Evolutionary conservation across 352 stramenopile genomes (phyloP), one percentile per base, ranked within the genome.

Genomic region (Globisporangium cylindrosporum): DNA sequence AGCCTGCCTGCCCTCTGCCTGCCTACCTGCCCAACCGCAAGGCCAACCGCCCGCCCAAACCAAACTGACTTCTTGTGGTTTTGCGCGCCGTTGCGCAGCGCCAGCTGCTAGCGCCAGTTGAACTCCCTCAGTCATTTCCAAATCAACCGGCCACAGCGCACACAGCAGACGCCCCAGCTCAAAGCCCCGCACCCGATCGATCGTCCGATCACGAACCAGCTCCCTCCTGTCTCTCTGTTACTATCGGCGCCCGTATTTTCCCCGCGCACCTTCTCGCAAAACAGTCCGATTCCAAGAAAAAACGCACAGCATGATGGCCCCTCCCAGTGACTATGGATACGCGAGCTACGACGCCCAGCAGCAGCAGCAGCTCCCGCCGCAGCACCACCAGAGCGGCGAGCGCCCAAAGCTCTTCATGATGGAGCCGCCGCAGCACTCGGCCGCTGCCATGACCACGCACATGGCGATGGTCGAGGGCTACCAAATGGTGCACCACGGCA

Each of bases 351-450:
- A 64, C n/a, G 20, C 43, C 24, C 64, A 63, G 41, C n/a, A 14
- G 58, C 36, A 54, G 58, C 58, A 61, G 41, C 53, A 60, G 22
- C 53, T 60, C n/a, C 64, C 59, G 20, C 64, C 75, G 56, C 57
- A 60, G 66, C 76, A 79, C 60, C 62, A 78, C 54, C 79, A 86
- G 27, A 88, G 78, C 54, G 72, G 77, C 24, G 79, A 87, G 63
- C 81, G 81, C 3, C 78, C 81, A 61, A 85, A 88, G 73, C 57
- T 88, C 34, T 88, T 80, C 71, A 75, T 80, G 67, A 70, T 84
- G 55, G 75, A 81, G 18, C 64, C 64, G 32, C 55, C 48, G n/a
- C 64, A 69, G 29, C 63, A 53, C 59, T 57, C 48, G 59, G 29
- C 59, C 43, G 46, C 59, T 27, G 46, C 60, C 27, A 73, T 73